Base-by-base conservation (phyloP, 441 rosid species). In the Erodium trifolium region DNA sequence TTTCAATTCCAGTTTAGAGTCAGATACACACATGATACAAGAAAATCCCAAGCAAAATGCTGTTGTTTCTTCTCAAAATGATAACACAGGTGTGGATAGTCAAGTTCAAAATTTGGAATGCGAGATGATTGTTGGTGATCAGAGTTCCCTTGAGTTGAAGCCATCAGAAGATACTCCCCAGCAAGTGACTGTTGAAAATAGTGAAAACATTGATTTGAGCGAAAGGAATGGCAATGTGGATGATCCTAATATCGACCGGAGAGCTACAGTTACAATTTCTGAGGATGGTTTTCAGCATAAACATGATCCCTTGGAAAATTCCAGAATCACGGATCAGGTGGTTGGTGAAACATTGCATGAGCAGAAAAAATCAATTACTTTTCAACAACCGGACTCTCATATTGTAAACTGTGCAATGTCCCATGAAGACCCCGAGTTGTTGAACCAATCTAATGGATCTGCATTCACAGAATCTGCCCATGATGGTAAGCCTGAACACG, bases 1-100 rank as follows among this genome's bases (percentile, higher is more conserved):
- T 67, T 78, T 66, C 64, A 5, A 68, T 73, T 86, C 76, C 97
- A 94, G 98, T 82, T 82, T 87, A 57, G 93, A 90, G 73, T 73
- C 75, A 7, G 87, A 80, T 70, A 75, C 75, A 69, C 89, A 79
- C 79, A 75, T 76, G 47, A 82, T 79, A 71, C 66, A 18, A n/a
- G 71, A 70, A 35, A 78, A 78, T 73, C 75, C 86, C 51, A 73
- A 72, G 71, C 67, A 79, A 17, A 73, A 63, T 71, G 65, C 77
- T 60, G 60, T 74, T 66, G 86, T 72, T 62, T 72, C 77, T 78
- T 75, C 77, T 51, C 73, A 65, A 66, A 73, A 73, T 69, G n/a
- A 59, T 75, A 67, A 43, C 41, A 8, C 71, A 10, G 41, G 37
- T 59, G 39, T n/a, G 37, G 80, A 65, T 72, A 66, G 64, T 69